Base-by-base conservation (phyloP, 2,329 filamentous ascomycete genomes). In the Calonectria leucothoes region DNA sequence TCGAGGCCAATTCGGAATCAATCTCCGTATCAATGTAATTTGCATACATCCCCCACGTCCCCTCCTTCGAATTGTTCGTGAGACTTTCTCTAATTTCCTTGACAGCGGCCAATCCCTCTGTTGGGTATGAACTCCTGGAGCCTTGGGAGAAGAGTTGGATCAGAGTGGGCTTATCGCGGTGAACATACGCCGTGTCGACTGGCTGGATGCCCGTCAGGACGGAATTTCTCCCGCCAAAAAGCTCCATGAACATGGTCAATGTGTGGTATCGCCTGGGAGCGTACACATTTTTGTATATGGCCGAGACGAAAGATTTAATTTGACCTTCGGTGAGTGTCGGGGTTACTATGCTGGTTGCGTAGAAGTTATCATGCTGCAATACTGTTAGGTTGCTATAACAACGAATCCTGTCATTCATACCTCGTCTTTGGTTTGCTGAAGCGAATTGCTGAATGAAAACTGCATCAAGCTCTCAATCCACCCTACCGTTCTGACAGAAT, bases 61-160 rank as follows among this genome's bases (percentile, higher is more conserved):
- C 77, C 7, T 80, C 73, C 0, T 71, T 69, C 72, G 80, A 76
- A 0, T 45, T 48, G 59, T 74, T 69, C 2, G 83, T 84, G 10
- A 85, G 77, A 67, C 80, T 84, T 45, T 76, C 69, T 6, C 82
- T 77, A 61, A 86, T 86, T 20, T 78, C 75, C 33, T 82, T 74
- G 17, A 86, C 74, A 4, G 82, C 76, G 0, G 74, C 48, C 52
- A 84, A 83, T 0, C 85, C 84, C 8, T 82, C 79, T 6, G 75
- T 67, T 0, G 84, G 84, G 57, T 84, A 64, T 4, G 39, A 31
- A 11, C 83, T 0, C 23, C 23, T 0, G 59, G 68, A 12, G 71
- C 80, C 81, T 0, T 84, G 78, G 73, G 89, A 88, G 20, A 85
- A 85, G 64, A 89, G 85, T 77, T 91, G 87, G 51, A 86, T 87